Conservation (phyloP, 2,329 filamentous ascomycete genomes). For the Nigrospora osmanthi region DNA sequence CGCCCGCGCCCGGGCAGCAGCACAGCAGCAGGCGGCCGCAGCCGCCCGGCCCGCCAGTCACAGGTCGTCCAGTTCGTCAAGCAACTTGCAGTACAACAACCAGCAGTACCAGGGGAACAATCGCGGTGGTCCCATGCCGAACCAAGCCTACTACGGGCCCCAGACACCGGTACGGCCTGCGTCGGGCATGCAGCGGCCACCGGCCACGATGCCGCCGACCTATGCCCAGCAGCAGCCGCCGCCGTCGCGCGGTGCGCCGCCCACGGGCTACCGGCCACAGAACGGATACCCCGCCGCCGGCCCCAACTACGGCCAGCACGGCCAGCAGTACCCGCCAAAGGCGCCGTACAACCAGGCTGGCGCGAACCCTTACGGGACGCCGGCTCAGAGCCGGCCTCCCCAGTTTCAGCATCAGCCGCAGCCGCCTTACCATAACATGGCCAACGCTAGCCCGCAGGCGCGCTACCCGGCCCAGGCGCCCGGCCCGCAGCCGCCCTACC, state of each 20-base stretch:
- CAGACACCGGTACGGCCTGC: slow-evolving; percentile 33
- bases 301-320: neutral
- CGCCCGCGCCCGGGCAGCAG: slow-evolving; percentile 37
- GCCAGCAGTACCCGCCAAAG: neutral
- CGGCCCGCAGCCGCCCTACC: slow-evolving; percentile 11
- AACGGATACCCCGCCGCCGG: slow-evolving; percentile 33
- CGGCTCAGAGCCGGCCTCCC: slow-evolving; percentile 29
- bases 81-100: slow-evolving; percentile 29
- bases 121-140: slow-evolving; percentile 31
- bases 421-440: slow-evolving; percentile 28
- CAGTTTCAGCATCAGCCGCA: slow-evolving; percentile 20
- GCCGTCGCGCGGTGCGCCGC: slow-evolving; percentile 8
- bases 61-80: slow-evolving; percentile 29
- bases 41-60: slow-evolving; percentile 27
- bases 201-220: slow-evolving; percentile 27
- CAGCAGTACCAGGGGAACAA: slow-evolving; percentile 40
- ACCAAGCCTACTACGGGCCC: slow-evolving; percentile 34
- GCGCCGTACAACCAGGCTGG: slow-evolving; percentile 31
- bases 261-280: slow-evolving; percentile 41
- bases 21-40: slow-evolving; percentile 25
- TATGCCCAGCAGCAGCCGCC: slow-evolving; percentile 25
- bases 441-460: slow-evolving; percentile 29
- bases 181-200: slow-evolving; percentile 28
- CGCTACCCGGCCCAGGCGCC: slow-evolving; percentile 19
- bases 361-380: slow-evolving; percentile 32